Base-by-base conservation (phyloP, 495 filamentous ascomycete genomes). In the Letharia lupina region DNA sequence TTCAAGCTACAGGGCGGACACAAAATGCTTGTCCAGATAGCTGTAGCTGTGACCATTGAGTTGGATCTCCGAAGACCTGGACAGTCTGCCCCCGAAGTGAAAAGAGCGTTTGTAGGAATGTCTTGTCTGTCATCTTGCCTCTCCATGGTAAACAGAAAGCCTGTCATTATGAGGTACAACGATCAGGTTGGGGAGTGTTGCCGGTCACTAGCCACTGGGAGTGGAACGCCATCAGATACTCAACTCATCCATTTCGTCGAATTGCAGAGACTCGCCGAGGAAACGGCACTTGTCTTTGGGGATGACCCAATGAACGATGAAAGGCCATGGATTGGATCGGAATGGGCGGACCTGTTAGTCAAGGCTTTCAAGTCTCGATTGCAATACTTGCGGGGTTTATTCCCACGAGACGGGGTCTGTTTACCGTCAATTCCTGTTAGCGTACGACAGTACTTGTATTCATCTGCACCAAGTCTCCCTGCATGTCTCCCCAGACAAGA, bases 21-120 rank as follows among this genome's bases (percentile, higher is more conserved):
- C 16, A 66, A 72, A 41, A 63, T 63, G 52, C 63, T 68, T 42
- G 44, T 70, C 52, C 70, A 72, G 50, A 71, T 70, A 33, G 68
- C 70, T 42, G 65, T 73, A 54, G 67, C 66, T 33, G 65, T 71
- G 62, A 69, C 67, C 13, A 56, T 74, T 54, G 69, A 73, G 37
- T 45, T 71, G 60, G 52, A 60, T 37, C 18, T 57, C 31, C 31
- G 57, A 40, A 65, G 52, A n/a, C 48, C 47, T 61, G 50, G 54
- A 13, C 65, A 68, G 20, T 18, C 40, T 40, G n/a, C 37, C 31
- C 39, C 64, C 28, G 58, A 60, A 28, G n/a, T 18, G 2, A 47
- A 60, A 60, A 15, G 57, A 33, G 37, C 54, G 39, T 62, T 40
- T 39, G 37, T 56, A 28, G 48, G 41, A 37, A 39, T 44, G 8